Base-by-base conservation (phyloP, 2,329 filamentous ascomycete genomes). In the Trichophyton rubrum region DNA sequence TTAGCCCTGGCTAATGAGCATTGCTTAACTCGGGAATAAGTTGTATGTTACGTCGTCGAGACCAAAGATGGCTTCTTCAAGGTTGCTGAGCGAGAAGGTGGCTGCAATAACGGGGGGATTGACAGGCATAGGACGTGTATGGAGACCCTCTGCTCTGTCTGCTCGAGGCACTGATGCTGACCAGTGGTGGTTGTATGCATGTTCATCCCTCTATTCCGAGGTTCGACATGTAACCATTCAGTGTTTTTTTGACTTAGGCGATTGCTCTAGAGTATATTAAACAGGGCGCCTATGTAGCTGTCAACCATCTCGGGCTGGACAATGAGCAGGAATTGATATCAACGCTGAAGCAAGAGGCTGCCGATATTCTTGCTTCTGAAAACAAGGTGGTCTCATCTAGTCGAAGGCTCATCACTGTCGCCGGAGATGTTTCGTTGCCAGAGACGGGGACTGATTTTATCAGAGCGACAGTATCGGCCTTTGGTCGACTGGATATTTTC, bases 51-150 rank as follows among this genome's bases (percentile, higher is more conserved):
- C 15, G n/a, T 11, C 11, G 33, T 8, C 27, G n/a, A 27, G 20
- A 35, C 40, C 17, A 59, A n/a, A 22, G 17, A 55, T 60, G 45
- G 9, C 30, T 53, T 43, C 58, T 22, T 7, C 45, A 40, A 27
- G 70, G 65, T 80, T 93, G 66, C 83, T 95, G 61, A 70, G 76
- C 60, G 84, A 82, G 72, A 95, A 95, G 74, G 86, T 85, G 11
- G 89, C 89, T 73, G 87, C 90, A 71, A 90, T 96, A 68, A 95
- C 90, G 0, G 90, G 90, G 65, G 90, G 88, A 61, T 86, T 87
- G 2, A 95, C 89, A 0, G 90, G 90, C 60, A 95, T 95, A 67
- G 90, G 90, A 59, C 83, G 88, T 58, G 73, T 74, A 71, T 15
- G 27, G 17, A 55, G 15, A 8, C 3, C 13, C 33, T 35, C 27